Evolutionary conservation across 805 yeast species (phyloP), one percentile per base, ranked within the genome.

Genomic region (Ogataea kodamae): DNA sequence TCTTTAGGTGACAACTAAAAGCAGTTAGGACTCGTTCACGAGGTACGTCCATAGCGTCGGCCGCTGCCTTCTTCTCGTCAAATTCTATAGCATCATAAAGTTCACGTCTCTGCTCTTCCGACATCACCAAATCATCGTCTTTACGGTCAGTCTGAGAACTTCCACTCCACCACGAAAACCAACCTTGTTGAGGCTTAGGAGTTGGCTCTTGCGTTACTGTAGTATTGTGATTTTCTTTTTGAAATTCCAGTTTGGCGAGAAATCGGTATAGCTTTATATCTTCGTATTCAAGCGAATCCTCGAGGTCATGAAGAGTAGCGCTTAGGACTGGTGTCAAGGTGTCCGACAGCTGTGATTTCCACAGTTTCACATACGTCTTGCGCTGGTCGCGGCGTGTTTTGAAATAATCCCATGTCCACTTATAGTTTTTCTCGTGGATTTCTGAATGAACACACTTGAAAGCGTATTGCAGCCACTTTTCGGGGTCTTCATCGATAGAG

Each of bases 1-100:
- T 76, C 25, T 78, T 69, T 45, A 92, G 70, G 11, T 78, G 65
- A 22, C 94, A 78, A 15, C 75, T 69, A 3, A 90, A 51, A 42
- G 81, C 82, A 34, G 81, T 50, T n/a, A 74, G 74, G 4, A 82
- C 74, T 21, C 85, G 64, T 38, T 87, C 94, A 33, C 76, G 72
- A 0, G 96, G 95, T 2, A 83, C 50, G 39, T 82, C 80, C 5
- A 78, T 61, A 1, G 80, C 63, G 18, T 76, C 76, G 1, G 68
- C 50, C 1, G 72, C 35, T 1, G 64, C 65, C 30, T 72, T 66
- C 13, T 67, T 59, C 42, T 89, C 96, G 47, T 89, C 85, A 47
- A 80, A 89, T 43, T 89, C 99, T 44, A 92, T 89, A 0, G 97
- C 95, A 40, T 86, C 95, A 52, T 87, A 89, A 13, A 92, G 66